These are phyloP conservation scores for Cercospora sp. DNA, from an alignment of 2,329 filamentous ascomycete genomes.

Conservation along the genomic window DNA sequence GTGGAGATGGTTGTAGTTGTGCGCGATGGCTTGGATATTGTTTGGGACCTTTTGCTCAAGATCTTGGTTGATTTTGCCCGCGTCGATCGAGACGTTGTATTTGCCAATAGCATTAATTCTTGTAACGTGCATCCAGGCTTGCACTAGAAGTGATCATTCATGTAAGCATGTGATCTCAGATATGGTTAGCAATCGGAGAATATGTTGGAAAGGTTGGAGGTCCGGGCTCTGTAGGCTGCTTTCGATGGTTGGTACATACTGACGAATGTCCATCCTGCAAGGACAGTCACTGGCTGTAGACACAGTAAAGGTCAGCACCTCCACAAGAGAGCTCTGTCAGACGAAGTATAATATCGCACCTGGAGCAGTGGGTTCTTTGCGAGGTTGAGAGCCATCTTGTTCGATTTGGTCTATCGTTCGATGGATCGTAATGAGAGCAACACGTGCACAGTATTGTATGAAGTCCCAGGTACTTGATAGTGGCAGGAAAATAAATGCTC, in stretches of 20 bases:
- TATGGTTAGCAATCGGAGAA: not conserved
- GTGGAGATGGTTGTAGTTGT: constrained; percentile 29
- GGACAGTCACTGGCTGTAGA: constrained; percentile 3
- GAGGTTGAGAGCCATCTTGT: constrained; percentile 4
- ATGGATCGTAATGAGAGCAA: not conserved
- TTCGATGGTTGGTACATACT: not conserved
- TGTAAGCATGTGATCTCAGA: not conserved
- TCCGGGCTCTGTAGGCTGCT: not conserved
- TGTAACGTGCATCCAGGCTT: constrained; percentile 11
- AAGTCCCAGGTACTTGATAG: not conserved
- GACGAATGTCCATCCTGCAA: constrained; percentile 7
- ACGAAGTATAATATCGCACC: not conserved
- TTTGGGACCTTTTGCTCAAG: constrained; percentile 14
- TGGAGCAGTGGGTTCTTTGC: constrained; percentile 4
- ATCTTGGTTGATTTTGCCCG: constrained; percentile 8
- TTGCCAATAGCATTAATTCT: constrained; percentile 9
- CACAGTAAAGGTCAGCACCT: not conserved
- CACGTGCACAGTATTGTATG: not conserved
- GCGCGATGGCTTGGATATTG: constrained; percentile 13
- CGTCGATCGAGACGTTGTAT: constrained; percentile 14
- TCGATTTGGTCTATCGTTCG: not conserved
- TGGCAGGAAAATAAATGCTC: not conserved
- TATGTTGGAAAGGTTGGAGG: not conserved
- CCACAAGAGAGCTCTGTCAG: not conserved
- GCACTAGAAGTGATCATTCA: not conserved